Evolutionary conservation across 2,329 filamentous ascomycete genomes (phyloP).

Genomic region (Colletotrichum liaoningense): DNA sequence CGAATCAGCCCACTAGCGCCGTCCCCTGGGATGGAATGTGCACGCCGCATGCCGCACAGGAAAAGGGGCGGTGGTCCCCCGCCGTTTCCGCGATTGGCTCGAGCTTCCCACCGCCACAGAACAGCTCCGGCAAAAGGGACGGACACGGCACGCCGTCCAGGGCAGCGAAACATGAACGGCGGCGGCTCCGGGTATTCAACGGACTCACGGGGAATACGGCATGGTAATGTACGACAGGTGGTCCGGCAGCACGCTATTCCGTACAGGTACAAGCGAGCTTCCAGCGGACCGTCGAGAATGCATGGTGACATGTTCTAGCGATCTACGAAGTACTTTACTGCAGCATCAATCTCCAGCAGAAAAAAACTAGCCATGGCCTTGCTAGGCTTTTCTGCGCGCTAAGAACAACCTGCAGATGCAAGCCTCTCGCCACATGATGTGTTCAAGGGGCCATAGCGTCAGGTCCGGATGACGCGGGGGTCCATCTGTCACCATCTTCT

Average conservation of each 20-base stretch:
- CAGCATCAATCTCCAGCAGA: constrained; percentile 8
- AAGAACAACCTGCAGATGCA: constrained; percentile 19
- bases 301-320: constrained; percentile 7
- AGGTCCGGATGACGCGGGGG: constrained; percentile 23
- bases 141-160: background rate
- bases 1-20: constrained; percentile 22
- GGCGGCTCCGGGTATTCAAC: background rate
- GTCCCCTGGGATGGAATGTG: background rate
- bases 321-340: background rate
- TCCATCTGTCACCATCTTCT: background rate
- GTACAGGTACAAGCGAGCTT: background rate
- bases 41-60: background rate
- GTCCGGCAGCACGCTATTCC: background rate
- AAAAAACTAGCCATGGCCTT: background rate
- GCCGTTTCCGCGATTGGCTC: constrained; percentile 28
- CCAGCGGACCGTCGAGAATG: background rate
- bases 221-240: too few species aligned
- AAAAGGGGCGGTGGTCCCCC: constrained; percentile 11
- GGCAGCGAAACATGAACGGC: background rate
- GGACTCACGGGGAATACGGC: background rate
- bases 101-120: constrained; percentile 12
- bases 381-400: background rate
- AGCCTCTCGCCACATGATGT: constrained; percentile 29
- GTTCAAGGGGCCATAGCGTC: constrained; percentile 15
- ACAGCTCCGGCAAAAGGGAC: background rate